These are phyloP conservation scores for Gremmenia infestans DNA, from an alignment of 2,329 filamentous ascomycete genomes.

Conservation along the genomic window DNA sequence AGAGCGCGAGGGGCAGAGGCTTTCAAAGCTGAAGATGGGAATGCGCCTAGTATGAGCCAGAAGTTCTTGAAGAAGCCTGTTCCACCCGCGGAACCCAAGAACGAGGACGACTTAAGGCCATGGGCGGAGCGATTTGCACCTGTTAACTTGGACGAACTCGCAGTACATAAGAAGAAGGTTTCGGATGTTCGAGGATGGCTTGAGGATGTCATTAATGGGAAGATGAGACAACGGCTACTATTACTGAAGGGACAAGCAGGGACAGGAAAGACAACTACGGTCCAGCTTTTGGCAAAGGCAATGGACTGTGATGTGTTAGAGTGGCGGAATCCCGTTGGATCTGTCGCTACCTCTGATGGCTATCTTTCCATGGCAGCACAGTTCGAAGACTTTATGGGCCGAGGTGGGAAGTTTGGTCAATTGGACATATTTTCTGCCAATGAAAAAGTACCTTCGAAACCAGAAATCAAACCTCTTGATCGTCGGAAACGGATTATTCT, in stretches of 20 bases:
- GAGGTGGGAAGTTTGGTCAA: conserved; percentile 74
- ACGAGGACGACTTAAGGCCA: conserved; percentile 59
- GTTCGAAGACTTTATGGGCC: conserved; percentile 87
- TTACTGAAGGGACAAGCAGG: conserved; percentile 88
- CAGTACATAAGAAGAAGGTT: conserved; percentile 93
- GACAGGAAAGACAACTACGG: conserved; percentile 85
- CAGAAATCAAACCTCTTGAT: conserved; percentile 27
- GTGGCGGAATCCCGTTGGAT: conserved; percentile 79
- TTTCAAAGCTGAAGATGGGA: conserved; percentile 21
- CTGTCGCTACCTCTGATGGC: conserved; percentile 51
- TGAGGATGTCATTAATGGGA: conserved; percentile 63
- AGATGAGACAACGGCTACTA: conserved; percentile 65
- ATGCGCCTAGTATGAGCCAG: conserved; percentile 39
- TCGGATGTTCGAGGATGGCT: conserved; percentile 81
- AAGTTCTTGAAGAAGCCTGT: conserved; percentile 43
- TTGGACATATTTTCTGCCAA: conserved; percentile 45
- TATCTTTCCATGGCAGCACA: conserved; percentile 69
- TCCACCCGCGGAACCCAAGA: conserved; percentile 18
- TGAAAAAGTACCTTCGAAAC: conserved; percentile 26
- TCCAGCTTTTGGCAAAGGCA: conserved; percentile 72
- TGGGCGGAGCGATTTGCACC: conserved; percentile 89
- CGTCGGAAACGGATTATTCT: conserved; percentile 56
- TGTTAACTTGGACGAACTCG: conserved; percentile 70
- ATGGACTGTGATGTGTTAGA: conserved; percentile 75
- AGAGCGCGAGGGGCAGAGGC: conserved; percentile 39